Conservation (phyloP, 2,329 filamentous ascomycete genomes). For the Emericellopsis cladophorae region DNA sequence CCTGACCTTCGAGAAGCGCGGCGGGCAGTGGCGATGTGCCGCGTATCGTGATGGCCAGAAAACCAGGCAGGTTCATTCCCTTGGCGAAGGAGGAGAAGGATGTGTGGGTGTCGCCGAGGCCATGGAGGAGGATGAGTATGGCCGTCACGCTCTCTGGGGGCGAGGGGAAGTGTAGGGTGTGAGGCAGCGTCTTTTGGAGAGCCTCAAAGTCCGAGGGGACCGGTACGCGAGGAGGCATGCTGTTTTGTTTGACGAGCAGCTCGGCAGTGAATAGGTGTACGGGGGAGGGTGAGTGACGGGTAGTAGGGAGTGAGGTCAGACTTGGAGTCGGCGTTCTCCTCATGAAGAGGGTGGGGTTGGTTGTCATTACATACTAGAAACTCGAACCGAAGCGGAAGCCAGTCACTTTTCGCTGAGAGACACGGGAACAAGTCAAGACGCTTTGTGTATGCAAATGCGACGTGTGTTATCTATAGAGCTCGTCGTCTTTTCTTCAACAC, state of each 20-base stretch:
- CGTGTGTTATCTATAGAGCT: background rate
- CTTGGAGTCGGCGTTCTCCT: too few relatives aligned
- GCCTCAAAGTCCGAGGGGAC: slow-evolving; percentile 34
- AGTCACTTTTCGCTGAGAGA: too few relatives aligned
- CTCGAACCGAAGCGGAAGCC: too few relatives aligned
- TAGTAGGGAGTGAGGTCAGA: too few relatives aligned
- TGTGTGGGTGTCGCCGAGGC: slow-evolving; percentile 62
- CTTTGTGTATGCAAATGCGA: background rate
- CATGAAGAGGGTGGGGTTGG: too few relatives aligned
- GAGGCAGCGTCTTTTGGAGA: slow-evolving; percentile 25
- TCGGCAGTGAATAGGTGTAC: too few relatives aligned
- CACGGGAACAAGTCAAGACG: too few relatives aligned
- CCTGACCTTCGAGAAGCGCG: slow-evolving; percentile 32
- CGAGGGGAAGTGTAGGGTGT: slow-evolving; percentile 34
- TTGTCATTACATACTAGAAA: too few relatives aligned
- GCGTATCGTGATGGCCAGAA: slow-evolving; percentile 61
- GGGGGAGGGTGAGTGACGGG: too few relatives aligned
- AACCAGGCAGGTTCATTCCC: slow-evolving; percentile 62
- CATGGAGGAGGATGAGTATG: slow-evolving; percentile 72
- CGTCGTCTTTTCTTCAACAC: background rate
- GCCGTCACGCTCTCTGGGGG: slow-evolving; percentile 54
- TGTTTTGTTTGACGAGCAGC: background rate
- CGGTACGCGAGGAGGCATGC: slow-evolving; percentile 36
- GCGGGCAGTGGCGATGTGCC: slow-evolving; percentile 59
- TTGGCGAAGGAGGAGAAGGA: slow-evolving; percentile 59